Evolutionary conservation across 345 rosid genomes (phyloP).

Genomic region (Syzygium grande): DNA sequence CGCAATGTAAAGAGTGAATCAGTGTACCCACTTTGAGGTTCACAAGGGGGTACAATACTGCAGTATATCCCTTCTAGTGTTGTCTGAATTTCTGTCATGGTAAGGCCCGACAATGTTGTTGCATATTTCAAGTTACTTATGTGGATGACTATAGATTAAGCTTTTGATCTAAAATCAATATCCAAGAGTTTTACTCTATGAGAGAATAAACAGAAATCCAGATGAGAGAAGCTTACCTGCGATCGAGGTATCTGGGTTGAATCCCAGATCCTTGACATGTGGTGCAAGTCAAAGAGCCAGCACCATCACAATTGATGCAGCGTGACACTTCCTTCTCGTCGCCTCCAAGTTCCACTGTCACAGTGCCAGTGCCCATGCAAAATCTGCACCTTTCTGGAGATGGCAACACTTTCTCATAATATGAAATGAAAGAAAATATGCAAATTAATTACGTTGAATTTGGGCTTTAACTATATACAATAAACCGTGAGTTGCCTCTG

Average conservation of each 20-base stretch:
- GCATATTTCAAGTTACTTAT: neutral
- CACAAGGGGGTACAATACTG: neutral
- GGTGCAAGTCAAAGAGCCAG: conserved; percentile 85
- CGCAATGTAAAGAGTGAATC: neutral
- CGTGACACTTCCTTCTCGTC: conserved; percentile 65
- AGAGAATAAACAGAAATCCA: neutral
- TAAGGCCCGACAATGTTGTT: neutral
- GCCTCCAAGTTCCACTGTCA: conserved; percentile 69
- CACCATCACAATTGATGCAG: conserved; percentile 81
- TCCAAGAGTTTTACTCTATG: neutral
- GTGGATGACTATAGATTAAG: neutral
- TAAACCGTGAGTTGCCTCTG: neutral
- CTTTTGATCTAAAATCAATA: neutral
- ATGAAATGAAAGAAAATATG: neutral
- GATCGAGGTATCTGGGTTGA: conserved; percentile 98
- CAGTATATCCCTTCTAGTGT: neutral
- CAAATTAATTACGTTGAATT: neutral
- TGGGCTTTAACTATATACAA: neutral
- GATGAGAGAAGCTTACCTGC: conserved; percentile 41
- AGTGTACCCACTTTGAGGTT: neutral
- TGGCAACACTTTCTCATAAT: neutral
- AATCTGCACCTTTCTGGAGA: conserved; percentile 74
- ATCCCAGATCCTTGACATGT: conserved; percentile 94
- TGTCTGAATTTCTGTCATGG: neutral
- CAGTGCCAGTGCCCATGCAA: conserved; percentile 67